These are phyloP conservation scores for Boletus eberwhitei DNA, from an alignment of 768 basidiomycete genomes.

Conservation along the genomic window DNA sequence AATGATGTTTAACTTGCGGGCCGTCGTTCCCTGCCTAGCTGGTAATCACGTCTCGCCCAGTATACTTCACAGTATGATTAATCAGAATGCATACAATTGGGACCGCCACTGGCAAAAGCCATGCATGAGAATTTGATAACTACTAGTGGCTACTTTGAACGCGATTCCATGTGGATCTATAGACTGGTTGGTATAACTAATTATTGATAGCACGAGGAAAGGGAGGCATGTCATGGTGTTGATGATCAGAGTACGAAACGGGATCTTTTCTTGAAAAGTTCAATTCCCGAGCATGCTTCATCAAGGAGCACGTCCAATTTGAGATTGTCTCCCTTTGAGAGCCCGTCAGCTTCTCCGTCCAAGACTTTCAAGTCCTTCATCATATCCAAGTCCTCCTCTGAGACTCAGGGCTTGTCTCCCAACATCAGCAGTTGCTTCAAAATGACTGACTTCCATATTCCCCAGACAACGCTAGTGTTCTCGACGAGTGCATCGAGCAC, in stretches of 20 bases:
- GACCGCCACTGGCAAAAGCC: no score
- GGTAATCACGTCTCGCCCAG: no score
- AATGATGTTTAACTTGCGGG: no score
- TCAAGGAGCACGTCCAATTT: not conserved
- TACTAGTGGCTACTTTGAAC: not conserved
- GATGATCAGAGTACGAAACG: not conserved
- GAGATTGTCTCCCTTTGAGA: not conserved
- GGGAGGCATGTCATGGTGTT: not conserved
- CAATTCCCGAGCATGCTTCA: not conserved
- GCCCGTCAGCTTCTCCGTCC: not conserved
- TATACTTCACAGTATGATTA: no score
- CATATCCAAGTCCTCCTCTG: not conserved
- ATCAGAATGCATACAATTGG: no score
- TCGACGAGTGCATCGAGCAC: constrained; percentile 4
- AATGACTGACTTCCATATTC: not conserved
- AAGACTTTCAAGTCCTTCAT: not conserved
- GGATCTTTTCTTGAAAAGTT: not conserved
- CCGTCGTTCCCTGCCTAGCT: no score
- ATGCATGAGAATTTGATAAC: not conserved
- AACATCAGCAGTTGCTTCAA: not conserved
- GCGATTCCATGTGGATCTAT: not conserved
- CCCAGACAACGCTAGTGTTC: constrained; percentile 2
- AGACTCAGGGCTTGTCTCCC: not conserved
- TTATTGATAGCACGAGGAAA: not conserved
- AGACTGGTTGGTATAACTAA: not conserved